Evolutionary conservation across 495 filamentous ascomycete genomes (phyloP).

Genomic region (Penicillium taxi): DNA sequence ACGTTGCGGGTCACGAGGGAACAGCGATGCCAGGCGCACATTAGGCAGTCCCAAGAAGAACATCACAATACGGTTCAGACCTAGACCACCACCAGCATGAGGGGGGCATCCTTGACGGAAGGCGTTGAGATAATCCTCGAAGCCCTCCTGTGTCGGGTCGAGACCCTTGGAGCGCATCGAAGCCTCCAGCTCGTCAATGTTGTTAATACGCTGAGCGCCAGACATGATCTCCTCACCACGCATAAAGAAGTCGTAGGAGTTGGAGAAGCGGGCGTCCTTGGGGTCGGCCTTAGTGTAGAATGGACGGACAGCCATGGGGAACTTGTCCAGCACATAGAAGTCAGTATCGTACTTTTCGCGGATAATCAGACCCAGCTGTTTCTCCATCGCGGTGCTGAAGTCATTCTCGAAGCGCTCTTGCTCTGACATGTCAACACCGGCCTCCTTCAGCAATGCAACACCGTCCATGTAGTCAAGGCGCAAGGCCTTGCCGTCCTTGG

Average conservation of each 20-base stretch:
- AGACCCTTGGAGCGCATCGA: constrained; percentile 66
- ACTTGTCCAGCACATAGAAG: constrained; percentile 90
- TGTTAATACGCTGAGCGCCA: constrained; percentile 79
- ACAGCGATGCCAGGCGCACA: constrained; percentile 68
- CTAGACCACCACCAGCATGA: constrained; percentile 81
- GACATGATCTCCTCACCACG: constrained; percentile 84
- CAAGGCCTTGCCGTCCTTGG: constrained; percentile 63
- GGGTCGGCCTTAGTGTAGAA: constrained; percentile 86
- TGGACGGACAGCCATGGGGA: constrained; percentile 73
- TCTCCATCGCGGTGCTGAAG: constrained; percentile 70
- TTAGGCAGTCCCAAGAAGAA: constrained; percentile 80
- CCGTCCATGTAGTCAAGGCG: constrained; percentile 81
- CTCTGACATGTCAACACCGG: constrained; percentile 64
- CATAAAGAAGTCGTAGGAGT: constrained; percentile 93
- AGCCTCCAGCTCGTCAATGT: constrained; percentile 58
- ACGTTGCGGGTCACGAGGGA: constrained; percentile 80
- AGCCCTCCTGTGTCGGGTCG: constrained; percentile 62
- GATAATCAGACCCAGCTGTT: constrained; percentile 78
- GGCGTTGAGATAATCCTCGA: constrained; percentile 76
- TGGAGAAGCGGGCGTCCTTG: constrained; percentile 57
- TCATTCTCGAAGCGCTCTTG: constrained; percentile 70
- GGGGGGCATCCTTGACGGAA: constrained; percentile 72
- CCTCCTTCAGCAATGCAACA: constrained; percentile 70
- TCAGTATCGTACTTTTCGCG: constrained; percentile 79
- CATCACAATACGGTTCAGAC: constrained; percentile 81